Conservation (phyloP, 2,329 filamentous ascomycete species). For the Aspergillus hiratsukae region DNA sequence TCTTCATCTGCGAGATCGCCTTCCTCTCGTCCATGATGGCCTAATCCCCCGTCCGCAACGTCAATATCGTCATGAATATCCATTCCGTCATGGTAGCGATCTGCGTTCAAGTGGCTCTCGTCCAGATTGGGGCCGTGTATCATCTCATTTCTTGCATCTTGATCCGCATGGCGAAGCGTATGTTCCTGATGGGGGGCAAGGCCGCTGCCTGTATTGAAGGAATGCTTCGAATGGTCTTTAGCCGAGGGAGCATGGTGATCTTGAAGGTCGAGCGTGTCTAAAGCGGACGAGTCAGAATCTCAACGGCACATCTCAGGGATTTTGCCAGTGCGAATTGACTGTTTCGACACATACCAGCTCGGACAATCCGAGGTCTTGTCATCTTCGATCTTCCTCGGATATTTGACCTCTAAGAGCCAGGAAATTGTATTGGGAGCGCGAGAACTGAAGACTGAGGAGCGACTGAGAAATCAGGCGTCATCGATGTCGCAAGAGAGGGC, state of each 20-base stretch:
- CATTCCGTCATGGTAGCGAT: constrained; percentile 28
- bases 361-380: constrained; percentile 43
- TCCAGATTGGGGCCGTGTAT: constrained; percentile 60
- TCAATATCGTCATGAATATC: constrained; percentile 30
- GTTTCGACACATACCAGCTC: constrained; percentile 37
- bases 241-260: constrained; percentile 76
- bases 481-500: background rate
- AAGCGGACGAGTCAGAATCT: constrained; percentile 9
- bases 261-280: constrained; percentile 95
- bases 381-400: constrained; percentile 20
- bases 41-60: constrained; percentile 20
- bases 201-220: constrained; percentile 46
- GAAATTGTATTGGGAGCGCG: background rate
- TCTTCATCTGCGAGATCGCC: constrained; percentile 60
- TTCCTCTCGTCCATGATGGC: constrained; percentile 36
- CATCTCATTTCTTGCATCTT: constrained; percentile 71
- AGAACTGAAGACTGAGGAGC: background rate
- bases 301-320: background rate
- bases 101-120: constrained; percentile 44
- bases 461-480: background rate
- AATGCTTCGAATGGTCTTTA: constrained; percentile 67
- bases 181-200: constrained; percentile 80
- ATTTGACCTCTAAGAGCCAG: background rate
- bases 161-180: constrained; percentile 72
- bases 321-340: background rate